These are phyloP conservation scores for Hortaea werneckii DNA, from an alignment of 2,329 filamentous ascomycete genomes.

Conservation along the genomic window DNA sequence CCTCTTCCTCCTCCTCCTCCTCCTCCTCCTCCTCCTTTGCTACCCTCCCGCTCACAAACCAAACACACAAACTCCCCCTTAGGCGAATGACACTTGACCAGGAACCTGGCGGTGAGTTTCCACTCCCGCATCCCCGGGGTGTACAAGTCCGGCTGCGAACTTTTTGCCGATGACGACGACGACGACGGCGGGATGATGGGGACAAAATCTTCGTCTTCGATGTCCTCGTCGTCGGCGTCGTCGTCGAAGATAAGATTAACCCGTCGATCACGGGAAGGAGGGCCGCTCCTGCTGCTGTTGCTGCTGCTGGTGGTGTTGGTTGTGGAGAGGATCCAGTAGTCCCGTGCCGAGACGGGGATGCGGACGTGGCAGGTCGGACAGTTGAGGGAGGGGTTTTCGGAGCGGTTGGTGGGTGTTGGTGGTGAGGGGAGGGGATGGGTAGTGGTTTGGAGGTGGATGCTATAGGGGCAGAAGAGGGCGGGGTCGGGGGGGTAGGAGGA, in stretches of 20 bases:
- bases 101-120: not conserved
- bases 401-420: not conserved
- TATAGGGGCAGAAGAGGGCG: not conserved
- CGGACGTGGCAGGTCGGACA: not conserved
- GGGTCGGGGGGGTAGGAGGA: not conserved
- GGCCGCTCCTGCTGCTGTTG: not conserved
- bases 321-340: not conserved
- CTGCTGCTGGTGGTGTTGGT: not conserved
- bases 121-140: not conserved
- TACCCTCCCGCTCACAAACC: not conserved
- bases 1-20: no score
- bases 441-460: not conserved
- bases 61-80: constrained; percentile 1
- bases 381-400: not conserved
- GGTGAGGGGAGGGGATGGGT: not conserved
- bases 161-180: no score
- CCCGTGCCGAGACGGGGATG: not conserved
- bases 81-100: constrained; percentile 1
- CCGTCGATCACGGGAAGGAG: no score
- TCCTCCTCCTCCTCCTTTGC: no score
- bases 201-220: no score
- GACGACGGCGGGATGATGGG: no score
- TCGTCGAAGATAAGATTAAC: no score
- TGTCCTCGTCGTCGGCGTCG: no score
- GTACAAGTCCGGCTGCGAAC: no score